Conservation (phyloP, 805 yeast genomes). For the Sporopachydermia quercuum region DNA sequence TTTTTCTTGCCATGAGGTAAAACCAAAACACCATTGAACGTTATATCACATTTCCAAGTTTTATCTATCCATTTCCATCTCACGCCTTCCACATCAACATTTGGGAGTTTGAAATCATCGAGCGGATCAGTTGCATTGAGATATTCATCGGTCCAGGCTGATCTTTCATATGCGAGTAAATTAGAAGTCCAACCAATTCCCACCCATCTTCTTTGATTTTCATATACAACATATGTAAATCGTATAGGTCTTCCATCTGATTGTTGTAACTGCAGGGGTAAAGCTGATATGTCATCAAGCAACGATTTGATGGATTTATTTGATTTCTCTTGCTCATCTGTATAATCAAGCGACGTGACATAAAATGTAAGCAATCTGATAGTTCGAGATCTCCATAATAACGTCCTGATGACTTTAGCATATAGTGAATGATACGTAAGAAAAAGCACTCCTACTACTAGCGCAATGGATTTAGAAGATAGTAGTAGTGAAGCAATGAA, state of each 20-base stretch:
- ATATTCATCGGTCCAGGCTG: constrained; percentile 96
- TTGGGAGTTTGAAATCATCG: constrained; percentile 70
- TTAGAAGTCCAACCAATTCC: constrained; percentile 98
- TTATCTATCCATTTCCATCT: constrained; percentile 92
- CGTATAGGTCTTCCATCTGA: constrained; percentile 37
- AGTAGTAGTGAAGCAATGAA: constrained; percentile 51
- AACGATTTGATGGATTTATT: constrained; percentile 20
- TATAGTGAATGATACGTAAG: constrained; percentile 80
- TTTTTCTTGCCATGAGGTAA: constrained; percentile 32
- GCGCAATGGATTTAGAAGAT: constrained; percentile 52
- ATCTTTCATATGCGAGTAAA: constrained; percentile 79
- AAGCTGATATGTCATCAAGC: constrained; percentile 7
- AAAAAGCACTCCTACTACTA: constrained; percentile 41
- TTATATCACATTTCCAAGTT: constrained; percentile 80
- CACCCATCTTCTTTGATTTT: constrained; percentile 92
- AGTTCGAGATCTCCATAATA: constrained; percentile 70
- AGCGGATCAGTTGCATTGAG: constrained; percentile 72
- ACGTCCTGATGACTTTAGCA: constrained; percentile 66
- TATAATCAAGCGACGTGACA: constrained; percentile 73
- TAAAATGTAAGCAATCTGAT: constrained; percentile 64
- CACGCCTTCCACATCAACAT: constrained; percentile 49
- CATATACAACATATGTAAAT: constrained; percentile 85
- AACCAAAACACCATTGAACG: constrained; percentile 76
- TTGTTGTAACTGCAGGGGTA: background rate
- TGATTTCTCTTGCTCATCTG: constrained; percentile 43